Evolutionary conservation across 768 basidiomycete genomes (phyloP), one percentile per base, ranked within the genome.

Genomic region (Pisolithus albus): DNA sequence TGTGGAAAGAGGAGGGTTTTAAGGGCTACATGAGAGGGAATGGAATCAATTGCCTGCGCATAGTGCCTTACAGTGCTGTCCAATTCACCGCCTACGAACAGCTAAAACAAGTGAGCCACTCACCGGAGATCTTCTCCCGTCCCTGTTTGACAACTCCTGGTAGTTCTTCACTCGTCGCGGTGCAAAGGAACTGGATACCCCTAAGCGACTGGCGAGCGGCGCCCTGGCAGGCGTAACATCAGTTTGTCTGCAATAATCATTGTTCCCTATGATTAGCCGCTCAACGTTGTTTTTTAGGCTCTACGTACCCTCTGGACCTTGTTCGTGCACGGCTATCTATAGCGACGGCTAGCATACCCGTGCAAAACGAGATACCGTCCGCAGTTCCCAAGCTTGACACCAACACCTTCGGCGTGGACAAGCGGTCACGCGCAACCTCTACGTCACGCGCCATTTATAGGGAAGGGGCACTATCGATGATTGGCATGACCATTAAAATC

Each of bases 11-110:
- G 65, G 95, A 98, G 68, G 95, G 95, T 7, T 84, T 94, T 68
- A 80, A 70, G 65, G 95, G 94, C 11, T 92, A 83, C 67, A 93
- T 97, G 93, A 76, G 90, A 58, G 95, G 95, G 4, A 97, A 97
- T 61, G 82, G 84, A 38, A 86, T 94, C 64, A 94, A 93, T 70
- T 92, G 90, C 69, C 60, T 93, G 60, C 78, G 95, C 52, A 98
- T 98, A 59, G 83, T 96, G 58, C 95, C 95, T 11, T 98, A 97
- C 43, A 87, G 87, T 61, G 84, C 87, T 43, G 88, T 90, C 18
- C 88, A 90, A 60, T 90, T 90, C 65, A 86, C 85, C 4, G 85
- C 88, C 3, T 96, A 96, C 58, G 93, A 95, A 64, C 87, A 88
- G 52, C 70, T 95, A 42, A 96, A 96, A 69, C 90, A 86, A 75